Percentiles rank a stretch among this genome's conserved stretches.
phyloP scores from a whole-genome alignment of 2,329 filamentous ascomycete species.

The Tolypocladium inflatum region DNA sequence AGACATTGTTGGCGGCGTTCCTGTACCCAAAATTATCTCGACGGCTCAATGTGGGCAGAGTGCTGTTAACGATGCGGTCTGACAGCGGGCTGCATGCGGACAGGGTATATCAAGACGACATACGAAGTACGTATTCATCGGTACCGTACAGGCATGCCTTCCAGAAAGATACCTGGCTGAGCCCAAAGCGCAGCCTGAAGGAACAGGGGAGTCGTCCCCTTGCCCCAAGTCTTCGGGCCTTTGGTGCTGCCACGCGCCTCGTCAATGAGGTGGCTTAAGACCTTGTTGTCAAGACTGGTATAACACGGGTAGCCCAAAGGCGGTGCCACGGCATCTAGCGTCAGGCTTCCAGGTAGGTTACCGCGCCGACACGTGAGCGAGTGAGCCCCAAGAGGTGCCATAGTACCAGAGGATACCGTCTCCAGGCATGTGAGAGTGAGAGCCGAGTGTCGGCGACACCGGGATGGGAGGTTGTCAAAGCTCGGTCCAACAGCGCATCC shows the following conservation, averaged over 20 bases:
- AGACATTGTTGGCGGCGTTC: background rate
- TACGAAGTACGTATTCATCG: background rate
- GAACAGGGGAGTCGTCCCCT: background rate
- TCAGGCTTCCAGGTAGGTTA: constrained; percentile 1
- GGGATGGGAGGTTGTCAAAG: background rate
- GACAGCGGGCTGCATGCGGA: background rate
- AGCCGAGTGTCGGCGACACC: constrained; percentile 4
- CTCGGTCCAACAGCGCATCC: background rate
- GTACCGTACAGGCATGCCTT: background rate
- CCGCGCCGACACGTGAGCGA: constrained; percentile 3
- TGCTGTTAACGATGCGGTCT: background rate
- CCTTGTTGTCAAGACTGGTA: constrained; percentile 1
- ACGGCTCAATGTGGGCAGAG: background rate
- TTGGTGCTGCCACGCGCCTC: constrained; percentile 2
- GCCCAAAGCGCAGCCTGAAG: background rate
- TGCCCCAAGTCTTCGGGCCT: constrained; percentile 1
- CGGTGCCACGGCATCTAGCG: constrained; percentile 4
- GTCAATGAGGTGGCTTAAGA: constrained; percentile 1
- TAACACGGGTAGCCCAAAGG: background rate
- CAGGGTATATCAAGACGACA: background rate
- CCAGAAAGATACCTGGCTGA: background rate
- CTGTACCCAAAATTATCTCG: background rate
- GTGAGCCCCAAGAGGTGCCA: background rate
- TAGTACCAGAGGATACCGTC: background rate
- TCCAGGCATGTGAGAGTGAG: background rate